A percentile compares a stretch with the other conserved stretches of the same genome.
Evolutionary conservation across 208 protist genomes (phyloP).

Genomic region (Tritrichomonas foetus): DNA sequence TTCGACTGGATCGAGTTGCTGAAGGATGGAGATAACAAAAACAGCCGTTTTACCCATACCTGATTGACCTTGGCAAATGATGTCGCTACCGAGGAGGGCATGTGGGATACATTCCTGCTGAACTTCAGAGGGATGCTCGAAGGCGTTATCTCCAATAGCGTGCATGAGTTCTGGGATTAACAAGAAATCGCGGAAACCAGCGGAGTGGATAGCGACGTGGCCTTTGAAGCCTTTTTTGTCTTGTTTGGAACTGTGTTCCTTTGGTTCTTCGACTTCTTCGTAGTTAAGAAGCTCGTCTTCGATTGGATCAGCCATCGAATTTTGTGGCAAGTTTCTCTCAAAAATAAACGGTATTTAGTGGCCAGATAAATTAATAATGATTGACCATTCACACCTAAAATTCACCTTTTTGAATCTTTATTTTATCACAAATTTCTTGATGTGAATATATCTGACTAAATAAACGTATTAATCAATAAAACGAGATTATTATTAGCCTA

Average conservation of each 20-base stretch:
- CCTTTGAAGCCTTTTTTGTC: neutral
- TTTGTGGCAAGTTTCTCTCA: too few relatives aligned
- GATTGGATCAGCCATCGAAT: neutral
- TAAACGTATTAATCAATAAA: too few relatives aligned
- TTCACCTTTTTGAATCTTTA: too few relatives aligned
- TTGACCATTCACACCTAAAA: too few relatives aligned
- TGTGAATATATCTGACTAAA: too few relatives aligned
- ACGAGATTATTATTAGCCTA: too few relatives aligned
- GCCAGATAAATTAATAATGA: too few relatives aligned
- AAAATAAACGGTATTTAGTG: too few relatives aligned
- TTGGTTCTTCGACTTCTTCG: neutral
- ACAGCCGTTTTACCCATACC: slow-evolving; percentile 99
- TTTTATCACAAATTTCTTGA: too few relatives aligned
- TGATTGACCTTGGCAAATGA: slow-evolving; percentile 93
- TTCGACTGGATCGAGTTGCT: slow-evolving; percentile 84
- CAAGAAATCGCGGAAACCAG: slow-evolving; percentile 95
- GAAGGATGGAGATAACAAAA: slow-evolving; percentile 93
- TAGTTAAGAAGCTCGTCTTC: neutral
- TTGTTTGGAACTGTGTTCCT: neutral
- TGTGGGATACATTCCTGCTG: slow-evolving; percentile 96
- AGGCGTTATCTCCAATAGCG: slow-evolving; percentile 82
- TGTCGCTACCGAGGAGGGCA: slow-evolving; percentile 89
- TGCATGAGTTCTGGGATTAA: slow-evolving; percentile 95
- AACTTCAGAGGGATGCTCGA: slow-evolving; percentile 86
- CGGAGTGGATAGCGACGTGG: neutral